Conservation (phyloP, 345 rosid species). For the Corymbia maculata region DNA sequence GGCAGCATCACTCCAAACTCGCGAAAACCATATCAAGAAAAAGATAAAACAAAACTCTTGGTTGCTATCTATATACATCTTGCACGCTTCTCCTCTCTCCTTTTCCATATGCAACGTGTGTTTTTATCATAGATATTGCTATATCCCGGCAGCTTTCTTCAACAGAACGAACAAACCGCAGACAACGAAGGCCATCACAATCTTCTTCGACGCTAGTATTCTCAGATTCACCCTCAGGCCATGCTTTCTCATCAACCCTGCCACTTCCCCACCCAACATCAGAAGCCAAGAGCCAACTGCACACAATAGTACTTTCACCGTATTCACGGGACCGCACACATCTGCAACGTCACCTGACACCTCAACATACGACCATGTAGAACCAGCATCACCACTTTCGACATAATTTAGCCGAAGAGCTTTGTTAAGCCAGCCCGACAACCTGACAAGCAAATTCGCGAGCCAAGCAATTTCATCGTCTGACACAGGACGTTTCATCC, state of each 20-base stretch:
- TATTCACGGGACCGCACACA: constrained; percentile 30
- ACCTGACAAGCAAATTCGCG: constrained; percentile 50
- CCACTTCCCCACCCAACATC: constrained; percentile 15
- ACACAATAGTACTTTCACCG: constrained; percentile 21
- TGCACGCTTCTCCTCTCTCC: not conserved
- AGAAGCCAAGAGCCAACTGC: constrained; percentile 40
- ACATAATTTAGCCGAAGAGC: constrained; percentile 47
- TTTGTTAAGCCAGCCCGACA: constrained; percentile 61
- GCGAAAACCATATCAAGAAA: not conserved
- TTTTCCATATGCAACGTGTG: not conserved
- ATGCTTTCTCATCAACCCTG: constrained; percentile 51
- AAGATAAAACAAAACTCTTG: not conserved
- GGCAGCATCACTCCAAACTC: not conserved
- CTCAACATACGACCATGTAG: constrained; percentile 44
- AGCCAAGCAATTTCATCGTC: constrained; percentile 79
- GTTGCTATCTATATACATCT: not conserved
- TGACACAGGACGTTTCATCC: constrained; percentile 86
- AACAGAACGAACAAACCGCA: constrained; percentile 27
- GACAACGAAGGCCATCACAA: constrained; percentile 35
- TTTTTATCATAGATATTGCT: not conserved
- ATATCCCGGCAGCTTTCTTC: constrained; percentile 28
- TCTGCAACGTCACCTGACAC: constrained; percentile 25
- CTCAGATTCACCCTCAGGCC: constrained; percentile 66
- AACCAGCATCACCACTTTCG: constrained; percentile 7
- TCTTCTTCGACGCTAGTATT: constrained; percentile 73